Evolutionary conservation across 495 filamentous ascomycete species (phyloP), one percentile per base, ranked within the genome.

Genomic region (Elaphomyces granulatus): DNA sequence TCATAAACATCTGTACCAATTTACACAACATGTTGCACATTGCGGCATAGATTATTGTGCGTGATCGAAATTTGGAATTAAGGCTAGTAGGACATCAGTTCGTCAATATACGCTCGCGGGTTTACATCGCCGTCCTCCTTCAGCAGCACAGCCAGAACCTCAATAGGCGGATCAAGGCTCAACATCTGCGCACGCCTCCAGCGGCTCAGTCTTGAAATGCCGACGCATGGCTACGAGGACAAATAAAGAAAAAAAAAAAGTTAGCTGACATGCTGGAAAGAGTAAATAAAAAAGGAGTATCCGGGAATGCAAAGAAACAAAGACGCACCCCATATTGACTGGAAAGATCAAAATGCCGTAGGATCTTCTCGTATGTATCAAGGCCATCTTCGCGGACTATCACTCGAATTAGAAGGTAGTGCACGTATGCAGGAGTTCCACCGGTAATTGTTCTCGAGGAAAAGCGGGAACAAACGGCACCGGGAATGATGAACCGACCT

Each of bases 301-400:
- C n/a, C n/a, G 23, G 23, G 6, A 28, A 28, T 12, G 23, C 6
- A 28, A 28, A 28, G 23, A 28, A 28, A 31, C n/a, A 2, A 23
- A 36, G 14, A 78, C 82, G 57, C 73, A 93, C 86, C 43, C 90
- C 90, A 59, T 82, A 98, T 55, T 93, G 83, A 44, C 66, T 77
- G 37, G 75, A 83, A 31, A 92, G 74, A 55, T 98, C 90, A 59
- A 84, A 98, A 50, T 92, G 80, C 45, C 88, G 62, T 45, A 88
- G 64, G 34, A 94, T 77, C 66, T 85, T 87, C 69, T 95, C 90
- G 32, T 81, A 67, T 8, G 83, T 46, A 3, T 66, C 64, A 37
- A 98, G 53, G 2, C 63, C 80, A 44, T 74, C 53, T 60, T 87
- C 81, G 54, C 96, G 90, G 33, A 87, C 76, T 59, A 53, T 44